Percentiles rank a stretch among this genome's conserved stretches.
Evolutionary conservation across 2,329 filamentous ascomycete genomes (phyloP).

Genomic region (Nothophaeocryptopus gaeumannii): DNA sequence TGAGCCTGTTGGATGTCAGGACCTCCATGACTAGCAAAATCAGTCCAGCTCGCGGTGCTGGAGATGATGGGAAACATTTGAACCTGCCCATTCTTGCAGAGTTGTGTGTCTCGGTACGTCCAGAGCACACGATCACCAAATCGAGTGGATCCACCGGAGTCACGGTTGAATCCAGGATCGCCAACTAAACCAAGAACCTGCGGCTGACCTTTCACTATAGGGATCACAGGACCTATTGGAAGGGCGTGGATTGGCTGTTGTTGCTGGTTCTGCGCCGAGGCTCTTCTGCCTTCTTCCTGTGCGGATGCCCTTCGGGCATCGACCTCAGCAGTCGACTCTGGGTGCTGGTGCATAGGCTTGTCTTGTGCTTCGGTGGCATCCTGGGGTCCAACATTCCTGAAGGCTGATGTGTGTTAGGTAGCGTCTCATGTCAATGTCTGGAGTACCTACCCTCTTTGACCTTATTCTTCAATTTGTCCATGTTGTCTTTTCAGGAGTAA

Average conservation of each 20-base stretch:
- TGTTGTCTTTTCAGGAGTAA: neutral
- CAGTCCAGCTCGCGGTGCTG: slow-evolving; percentile 21
- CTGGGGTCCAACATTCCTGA: slow-evolving; percentile 3
- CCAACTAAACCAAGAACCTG: slow-evolving; percentile 15
- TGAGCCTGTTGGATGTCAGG: slow-evolving; percentile 13
- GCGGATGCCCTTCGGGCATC: neutral
- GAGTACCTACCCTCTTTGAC: neutral
- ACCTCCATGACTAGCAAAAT: slow-evolving; percentile 12
- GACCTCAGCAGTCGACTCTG: neutral
- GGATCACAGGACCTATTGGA: slow-evolving; percentile 11
- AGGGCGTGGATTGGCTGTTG: slow-evolving; percentile 7
- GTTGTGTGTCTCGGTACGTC: slow-evolving; percentile 21
- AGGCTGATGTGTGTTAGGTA: neutral
- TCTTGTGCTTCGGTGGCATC: slow-evolving; percentile 2
- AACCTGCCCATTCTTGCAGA: slow-evolving; percentile 16
- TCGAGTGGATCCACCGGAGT: slow-evolving; percentile 18
- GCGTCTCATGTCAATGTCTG: neutral
- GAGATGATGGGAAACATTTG: slow-evolving; percentile 20
- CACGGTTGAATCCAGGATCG: slow-evolving; percentile 17
- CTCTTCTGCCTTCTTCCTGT: neutral
- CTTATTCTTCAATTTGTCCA: slow-evolving; percentile 4
- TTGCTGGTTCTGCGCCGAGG: neutral
- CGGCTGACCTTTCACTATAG: slow-evolving; percentile 16
- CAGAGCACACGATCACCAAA: slow-evolving; percentile 19
- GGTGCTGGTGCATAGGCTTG: slow-evolving; percentile 9